A percentile compares a stretch with the other conserved stretches of the same genome.
phyloP scores from a whole-genome alignment of 1,284 basidiomycete genomes.

The Gymnopus androsaceus region DNA sequence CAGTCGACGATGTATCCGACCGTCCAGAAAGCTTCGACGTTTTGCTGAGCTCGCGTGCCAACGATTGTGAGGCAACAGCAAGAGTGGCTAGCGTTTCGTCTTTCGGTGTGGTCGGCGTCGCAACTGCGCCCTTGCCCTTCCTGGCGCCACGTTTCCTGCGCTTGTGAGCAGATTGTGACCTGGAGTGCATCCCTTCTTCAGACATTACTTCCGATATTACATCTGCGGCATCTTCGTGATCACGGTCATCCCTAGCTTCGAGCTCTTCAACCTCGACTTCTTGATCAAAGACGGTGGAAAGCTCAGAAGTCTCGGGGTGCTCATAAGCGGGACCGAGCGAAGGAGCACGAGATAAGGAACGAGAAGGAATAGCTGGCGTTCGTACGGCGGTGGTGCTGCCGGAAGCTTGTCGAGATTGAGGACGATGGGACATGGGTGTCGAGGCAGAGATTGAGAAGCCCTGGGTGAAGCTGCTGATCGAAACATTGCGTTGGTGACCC shows the following conservation, averaged over 20 bases:
- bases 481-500: constrained; percentile 51
- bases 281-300: constrained; percentile 55
- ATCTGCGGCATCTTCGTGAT: constrained; percentile 34
- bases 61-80: constrained; percentile 76
- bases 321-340: constrained; percentile 60
- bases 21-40: constrained; percentile 42
- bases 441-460: constrained; percentile 63
- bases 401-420: constrained; percentile 60
- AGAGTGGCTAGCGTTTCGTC: constrained; percentile 69
- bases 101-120: constrained; percentile 35
- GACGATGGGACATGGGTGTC: constrained; percentile 67
- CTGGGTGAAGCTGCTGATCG: constrained; percentile 54
- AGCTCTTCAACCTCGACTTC: constrained; percentile 47
- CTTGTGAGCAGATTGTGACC: constrained; percentile 68
- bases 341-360: constrained; percentile 61
- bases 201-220: constrained; percentile 36
- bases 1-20: constrained; percentile 8
- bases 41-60: constrained; percentile 81
- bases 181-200: constrained; percentile 43
- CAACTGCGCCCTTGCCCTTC: constrained; percentile 57
- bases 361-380: constrained; percentile 52
- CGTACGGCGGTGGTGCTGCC: constrained; percentile 42
- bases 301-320: constrained; percentile 40
- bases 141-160: constrained; percentile 79
- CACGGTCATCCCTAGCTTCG: constrained; percentile 27